Percentiles rank a stretch among this genome's conserved stretches.
Conservation (phyloP, 768 basidiomycete genomes). For the Pleurotus giganteus region DNA sequence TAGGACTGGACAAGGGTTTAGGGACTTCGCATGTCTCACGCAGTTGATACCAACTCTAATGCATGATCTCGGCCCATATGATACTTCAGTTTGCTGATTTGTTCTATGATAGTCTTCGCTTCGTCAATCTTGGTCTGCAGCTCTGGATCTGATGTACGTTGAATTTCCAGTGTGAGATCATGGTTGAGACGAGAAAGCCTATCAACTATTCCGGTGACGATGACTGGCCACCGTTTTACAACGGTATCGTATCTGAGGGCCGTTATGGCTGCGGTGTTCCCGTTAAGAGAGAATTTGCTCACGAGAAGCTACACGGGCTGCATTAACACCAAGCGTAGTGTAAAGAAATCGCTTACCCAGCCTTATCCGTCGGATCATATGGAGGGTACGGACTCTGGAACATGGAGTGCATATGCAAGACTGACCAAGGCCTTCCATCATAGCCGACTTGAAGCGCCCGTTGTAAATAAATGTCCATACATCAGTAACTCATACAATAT, state of each 20-base stretch:
- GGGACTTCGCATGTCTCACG: background rate
- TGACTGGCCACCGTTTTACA: conserved; percentile 77
- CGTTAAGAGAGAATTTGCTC: conserved; percentile 20
- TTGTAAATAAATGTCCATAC: too few relatives aligned
- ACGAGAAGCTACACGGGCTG: conserved; percentile 74
- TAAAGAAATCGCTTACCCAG: conserved; percentile 41
- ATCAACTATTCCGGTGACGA: conserved; percentile 80
- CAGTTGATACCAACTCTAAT: conserved; percentile 50
- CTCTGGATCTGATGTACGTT: conserved; percentile 16
- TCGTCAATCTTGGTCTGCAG: conserved; percentile 56
- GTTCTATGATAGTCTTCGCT: conserved; percentile 74
- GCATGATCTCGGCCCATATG: conserved; percentile 78
- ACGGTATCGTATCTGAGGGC: conserved; percentile 71
- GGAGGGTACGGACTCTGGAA: conserved; percentile 62
- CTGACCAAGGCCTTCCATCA: too few relatives aligned
- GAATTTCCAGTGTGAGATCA: conserved; percentile 44
- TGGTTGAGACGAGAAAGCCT: conserved; percentile 71
- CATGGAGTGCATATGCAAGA: background rate
- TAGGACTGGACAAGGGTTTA: conserved; percentile 40
- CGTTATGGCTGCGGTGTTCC: background rate
- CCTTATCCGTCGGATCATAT: conserved; percentile 71
- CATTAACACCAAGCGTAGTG: background rate
- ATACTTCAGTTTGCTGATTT: conserved; percentile 79
- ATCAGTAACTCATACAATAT: too few relatives aligned
- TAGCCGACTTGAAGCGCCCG: background rate